Evolutionary conservation across 2,329 filamentous ascomycete species (phyloP).

Genomic region (Dactylonectria macrodidyma): DNA sequence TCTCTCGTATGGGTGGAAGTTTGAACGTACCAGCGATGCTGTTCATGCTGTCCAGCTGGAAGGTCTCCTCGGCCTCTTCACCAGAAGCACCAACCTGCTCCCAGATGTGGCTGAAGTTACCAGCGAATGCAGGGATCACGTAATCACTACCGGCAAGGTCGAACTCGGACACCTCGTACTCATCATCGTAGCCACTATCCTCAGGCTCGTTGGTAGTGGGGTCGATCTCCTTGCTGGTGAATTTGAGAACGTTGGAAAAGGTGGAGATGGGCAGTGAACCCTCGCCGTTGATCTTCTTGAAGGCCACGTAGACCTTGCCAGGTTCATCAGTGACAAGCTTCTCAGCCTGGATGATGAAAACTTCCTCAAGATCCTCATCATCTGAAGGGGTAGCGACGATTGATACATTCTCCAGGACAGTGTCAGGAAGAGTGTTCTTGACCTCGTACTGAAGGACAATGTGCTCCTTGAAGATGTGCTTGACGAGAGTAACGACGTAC

Average conservation of each 20-base stretch:
- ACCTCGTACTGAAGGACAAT: conserved; percentile 96
- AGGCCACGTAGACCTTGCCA: conserved; percentile 94
- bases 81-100: conserved; percentile 91
- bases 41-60: conserved; percentile 90
- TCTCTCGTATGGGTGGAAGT: no score
- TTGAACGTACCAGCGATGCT: conserved; percentile 85
- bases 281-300: conserved; percentile 86
- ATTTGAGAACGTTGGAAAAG: conserved; percentile 95
- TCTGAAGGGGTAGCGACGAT: conserved; percentile 85
- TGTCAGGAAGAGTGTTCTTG: conserved; percentile 95
- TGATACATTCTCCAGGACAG: conserved; percentile 90
- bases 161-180: conserved; percentile 96
- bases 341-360: conserved; percentile 92
- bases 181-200: conserved; percentile 93
- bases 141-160: conserved; percentile 95
- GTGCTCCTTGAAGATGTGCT: conserved; percentile 98
- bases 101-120: conserved; percentile 97
- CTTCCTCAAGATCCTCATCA: conserved; percentile 88
- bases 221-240: conserved; percentile 98
- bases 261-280: conserved; percentile 82
- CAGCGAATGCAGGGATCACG: conserved; percentile 91
- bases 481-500: conserved; percentile 93
- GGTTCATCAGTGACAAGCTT: conserved; percentile 88
- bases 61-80: conserved; percentile 91
- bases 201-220: conserved; percentile 94